Conservation (phyloP, 1,139 yeast genomes). For the Blastobotrys malaysiensis region DNA sequence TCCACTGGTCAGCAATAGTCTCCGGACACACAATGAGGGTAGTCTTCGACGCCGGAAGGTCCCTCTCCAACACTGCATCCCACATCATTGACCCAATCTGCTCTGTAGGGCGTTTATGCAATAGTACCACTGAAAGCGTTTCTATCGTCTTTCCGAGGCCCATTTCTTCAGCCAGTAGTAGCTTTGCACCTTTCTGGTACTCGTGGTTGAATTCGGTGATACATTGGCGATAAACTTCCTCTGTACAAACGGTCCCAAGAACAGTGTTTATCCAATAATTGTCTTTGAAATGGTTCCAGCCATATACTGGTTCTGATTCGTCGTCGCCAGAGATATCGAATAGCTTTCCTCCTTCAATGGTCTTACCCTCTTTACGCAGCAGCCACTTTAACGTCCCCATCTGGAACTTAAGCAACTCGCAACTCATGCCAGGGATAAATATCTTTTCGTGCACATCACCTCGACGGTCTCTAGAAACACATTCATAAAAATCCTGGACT, state of each 20-base stretch:
- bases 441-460: conserved; percentile 8
- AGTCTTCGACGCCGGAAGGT: conserved; percentile 53
- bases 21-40: conserved; percentile 83
- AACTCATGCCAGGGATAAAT: conserved; percentile 41
- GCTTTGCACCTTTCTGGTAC: conserved; percentile 28
- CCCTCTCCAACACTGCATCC: conserved; percentile 45
- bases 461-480: conserved; percentile 12
- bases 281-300: conserved; percentile 9
- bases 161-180: conserved; percentile 88
- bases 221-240: conserved; percentile 14
- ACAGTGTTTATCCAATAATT: conserved; percentile 32
- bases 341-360: conserved; percentile 31
- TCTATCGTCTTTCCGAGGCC: conserved; percentile 95
- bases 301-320: neutral
- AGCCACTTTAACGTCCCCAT: conserved; percentile 62
- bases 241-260: conserved; percentile 23
- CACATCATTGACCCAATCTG: conserved; percentile 13
- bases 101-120: conserved; percentile 47
- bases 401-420: conserved; percentile 54
- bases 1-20: conserved; percentile 80
- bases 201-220: neutral
- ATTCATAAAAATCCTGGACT: conserved; percentile 18
- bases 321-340: neutral
- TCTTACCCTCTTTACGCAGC: conserved; percentile 51
- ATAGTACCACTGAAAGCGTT: conserved; percentile 54